Base-by-base conservation (phyloP, 2,329 filamentous ascomycete species). In the Bretziella fagacearum region DNA sequence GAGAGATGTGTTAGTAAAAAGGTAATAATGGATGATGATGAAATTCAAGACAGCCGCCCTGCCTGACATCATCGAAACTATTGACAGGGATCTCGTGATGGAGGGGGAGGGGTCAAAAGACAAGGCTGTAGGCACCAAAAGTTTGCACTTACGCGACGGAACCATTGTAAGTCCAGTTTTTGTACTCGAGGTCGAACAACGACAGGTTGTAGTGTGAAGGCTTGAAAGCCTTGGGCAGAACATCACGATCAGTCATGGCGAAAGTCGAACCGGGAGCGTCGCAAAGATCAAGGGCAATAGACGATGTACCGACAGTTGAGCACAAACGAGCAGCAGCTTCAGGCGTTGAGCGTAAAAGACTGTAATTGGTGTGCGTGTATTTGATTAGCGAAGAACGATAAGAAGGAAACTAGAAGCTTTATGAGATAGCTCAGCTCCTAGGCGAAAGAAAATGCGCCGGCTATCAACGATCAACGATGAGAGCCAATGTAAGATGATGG, bases 201-300 rank as follows among this genome's bases (percentile, higher is more conserved):
- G 80, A 84, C 54, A 98, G 70, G 57, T 75, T 69, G 65, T 98
- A 98, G 66, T 96, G 85, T 52, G 70, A 67, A 2, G 91, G 86
- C 66, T 85, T 89, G 59, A 89, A 77, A 54, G 63, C 64, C 56
- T 68, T 66, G 41, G 76, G 74, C 52, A 80, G 70, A 53, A 76
- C 68, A 51, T 80, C 74, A 59, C 76, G 68, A 61, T 79, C 74
- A 44, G 66, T 62, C 68, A 76, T 76, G 55, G 54, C 58, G 50
- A 51, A 47, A 32, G 55, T 51, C 44, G 52, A 51, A 47, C 53
- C 54, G 25, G 44, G 29, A 20, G 32, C 35, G 22, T 32, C 27
- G 23, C 36, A 44, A 47, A 55, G 51, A 51, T 54, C 53, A 13
- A 56, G 36, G 6, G 55, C 54, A 49, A 53, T 52, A 45, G 52